Conservation (phyloP, 768 basidiomycete genomes). For the Lactarius evosmus region DNA sequence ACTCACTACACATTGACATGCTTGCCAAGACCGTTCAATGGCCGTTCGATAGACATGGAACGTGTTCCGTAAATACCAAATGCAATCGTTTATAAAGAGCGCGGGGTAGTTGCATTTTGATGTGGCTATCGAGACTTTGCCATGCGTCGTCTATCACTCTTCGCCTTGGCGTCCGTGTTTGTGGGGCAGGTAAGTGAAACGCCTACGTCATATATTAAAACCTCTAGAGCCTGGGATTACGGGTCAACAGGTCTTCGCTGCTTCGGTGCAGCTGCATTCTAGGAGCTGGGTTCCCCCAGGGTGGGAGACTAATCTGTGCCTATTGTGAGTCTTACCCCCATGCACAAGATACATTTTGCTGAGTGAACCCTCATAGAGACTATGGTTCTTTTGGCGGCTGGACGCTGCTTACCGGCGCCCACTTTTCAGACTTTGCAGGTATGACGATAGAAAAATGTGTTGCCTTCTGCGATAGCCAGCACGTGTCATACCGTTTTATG, state of each 20-base stretch:
- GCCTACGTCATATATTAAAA: no score
- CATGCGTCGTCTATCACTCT: not conserved
- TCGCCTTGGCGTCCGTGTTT: not conserved
- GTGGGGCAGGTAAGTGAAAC: not conserved
- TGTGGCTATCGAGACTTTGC: not conserved
- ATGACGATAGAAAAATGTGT: conserved; percentile 61
- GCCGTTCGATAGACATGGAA: not conserved
- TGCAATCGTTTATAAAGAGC: not conserved
- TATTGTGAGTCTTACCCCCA: not conserved
- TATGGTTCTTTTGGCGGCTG: not conserved
- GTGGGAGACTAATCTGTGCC: not conserved
- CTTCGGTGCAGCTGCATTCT: not conserved
- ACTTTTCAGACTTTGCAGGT: conserved; percentile 42
- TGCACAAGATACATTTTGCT: not conserved
- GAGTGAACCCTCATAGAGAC: not conserved
- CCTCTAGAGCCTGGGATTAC: not conserved
- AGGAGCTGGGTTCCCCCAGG: not conserved
- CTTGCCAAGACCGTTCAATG: not conserved
- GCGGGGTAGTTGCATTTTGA: not conserved
- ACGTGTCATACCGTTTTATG: conserved; percentile 49
- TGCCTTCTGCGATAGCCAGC: conserved; percentile 41
- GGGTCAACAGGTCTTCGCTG: not conserved
- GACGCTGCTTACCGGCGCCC: conserved; percentile 49
- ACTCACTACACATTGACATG: not conserved
- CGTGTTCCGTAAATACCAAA: not conserved